Evolutionary conservation across 768 basidiomycete species (phyloP).

Genomic region (Pholiota conissans): DNA sequence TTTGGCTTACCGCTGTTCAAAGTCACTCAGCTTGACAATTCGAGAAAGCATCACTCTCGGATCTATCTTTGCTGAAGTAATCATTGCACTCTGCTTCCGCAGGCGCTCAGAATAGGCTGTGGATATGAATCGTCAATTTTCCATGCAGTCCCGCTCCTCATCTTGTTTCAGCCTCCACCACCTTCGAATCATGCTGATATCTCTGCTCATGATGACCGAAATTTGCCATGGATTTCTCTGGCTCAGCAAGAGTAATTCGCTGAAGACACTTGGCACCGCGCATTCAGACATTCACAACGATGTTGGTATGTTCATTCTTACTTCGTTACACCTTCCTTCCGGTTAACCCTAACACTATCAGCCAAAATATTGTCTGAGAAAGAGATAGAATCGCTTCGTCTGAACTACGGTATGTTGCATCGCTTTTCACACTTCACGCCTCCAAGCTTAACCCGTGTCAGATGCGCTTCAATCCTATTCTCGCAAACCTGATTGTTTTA

Average conservation of each 20-base stretch:
- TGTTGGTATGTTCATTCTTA: neutral
- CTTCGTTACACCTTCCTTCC: too few species aligned
- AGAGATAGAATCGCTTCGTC: neutral
- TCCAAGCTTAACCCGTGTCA: conserved; percentile 15
- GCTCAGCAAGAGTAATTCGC: neutral
- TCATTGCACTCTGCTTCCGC: too few species aligned
- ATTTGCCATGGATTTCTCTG: neutral
- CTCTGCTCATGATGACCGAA: neutral
- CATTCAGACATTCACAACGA: neutral
- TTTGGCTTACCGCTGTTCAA: neutral
- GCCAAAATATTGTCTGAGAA: neutral
- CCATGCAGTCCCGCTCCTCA: too few species aligned
- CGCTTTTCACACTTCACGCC: neutral
- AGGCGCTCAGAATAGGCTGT: too few species aligned
- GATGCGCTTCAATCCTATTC: conserved; percentile 43
- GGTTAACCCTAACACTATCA: neutral
- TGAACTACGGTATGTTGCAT: neutral
- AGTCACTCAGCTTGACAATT: neutral
- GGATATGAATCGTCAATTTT: too few species aligned
- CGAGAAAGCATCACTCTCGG: neutral
- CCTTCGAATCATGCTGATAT: neutral
- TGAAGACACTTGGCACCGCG: neutral
- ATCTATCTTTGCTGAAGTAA: neutral
- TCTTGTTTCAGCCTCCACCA: neutral
- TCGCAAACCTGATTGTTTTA: conserved; percentile 64